Base-by-base conservation (phyloP, 176 grass and related monocot species). In the Saccharum spontaneum region DNA sequence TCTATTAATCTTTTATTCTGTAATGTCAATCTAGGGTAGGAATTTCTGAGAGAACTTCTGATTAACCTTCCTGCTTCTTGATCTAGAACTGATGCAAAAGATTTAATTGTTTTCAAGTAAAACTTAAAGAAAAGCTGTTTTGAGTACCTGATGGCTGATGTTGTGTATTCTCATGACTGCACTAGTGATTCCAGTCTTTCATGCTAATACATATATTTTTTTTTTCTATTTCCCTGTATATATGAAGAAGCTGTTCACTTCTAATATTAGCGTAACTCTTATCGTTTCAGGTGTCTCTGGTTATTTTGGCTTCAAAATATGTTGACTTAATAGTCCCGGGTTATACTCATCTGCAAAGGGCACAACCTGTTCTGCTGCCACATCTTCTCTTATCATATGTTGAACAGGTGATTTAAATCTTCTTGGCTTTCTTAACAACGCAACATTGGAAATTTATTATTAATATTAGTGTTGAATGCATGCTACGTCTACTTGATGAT, bases 301-400 rank as follows among this genome's bases (percentile, higher is more conserved):
- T 98, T 88, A 76, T 86, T 75, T 75, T 98, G 85, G 93, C 93
- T 84, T 89, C 94, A 77, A 83, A 90, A 54, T 92, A 98, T 84
- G 90, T 92, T 73, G 90, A 91, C 55, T 87, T 98, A 81, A 94
- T 98, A 89, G 92, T 98, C 82, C 97, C 97, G 78, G 97, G 97
- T 75, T 98, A 98, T 84, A 98, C 97, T 83, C 97, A 98, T 79
- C 86, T 98, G 66, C 97, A 98, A 79, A 95, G 93, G 81, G 93
- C 97, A 81, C 97, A 98, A 3, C 97, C 97, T 81, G 86, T 98
- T 46, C 87, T 94, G 77, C 79, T 98, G 71, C 88, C 89, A 15
- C 97, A 98, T 92, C 97, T 95, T 77, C 89, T 98, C 40, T 90
- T 98, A 83, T 94, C 97, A 55, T 98, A 98, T 82, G 88, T 95